Evolutionary conservation across 345 rosid species (phyloP), one percentile per base, ranked within the genome.

Genomic region (Lepidium aucheri): DNA sequence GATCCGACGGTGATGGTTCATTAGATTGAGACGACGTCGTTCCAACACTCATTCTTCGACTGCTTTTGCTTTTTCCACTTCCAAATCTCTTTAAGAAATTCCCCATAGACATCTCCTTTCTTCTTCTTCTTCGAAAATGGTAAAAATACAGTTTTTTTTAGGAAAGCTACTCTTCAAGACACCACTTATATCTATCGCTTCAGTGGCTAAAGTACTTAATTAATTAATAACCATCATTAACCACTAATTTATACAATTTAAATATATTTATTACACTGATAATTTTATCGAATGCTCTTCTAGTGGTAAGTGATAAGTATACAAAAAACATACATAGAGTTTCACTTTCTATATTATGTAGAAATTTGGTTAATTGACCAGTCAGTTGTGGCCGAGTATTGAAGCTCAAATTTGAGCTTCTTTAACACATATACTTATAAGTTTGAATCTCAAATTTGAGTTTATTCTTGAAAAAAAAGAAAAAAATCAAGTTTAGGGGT

Each of bases 31-130:
- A 52, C 62, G 67, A 52, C 36, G 67, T 7, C 35, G 50, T 44
- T 60, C 49, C 41, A 6, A 38, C 1, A 1, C 17, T 34, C 17
- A 54, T 12, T 63, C 63, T 46, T 55, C 22, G 14, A 63, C 53
- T 52, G 60, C 41, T 73, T 52, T 12, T 58, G 50, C 49, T 36
- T 40, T 64, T 72, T 2, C 70, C 70, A 56, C 60, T 56, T 59
- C 67, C 76, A 2, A 65, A 17, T 28, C 22, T 73, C 49, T n/a
- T 12, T 12, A 73, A 24, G 46, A 65, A 58, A 35, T 65, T 73
- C 41, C 70, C 76, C 70, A 18, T 54, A 4, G 52, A 39, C 76
- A 72, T 72, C 45, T 53, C 42, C 18, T 33, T 20, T 60, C 53
- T 63, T 70, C 67, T 45, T 69, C 52, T 52, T 28, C 65, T 55